Evolutionary conservation across 768 basidiomycete genomes (phyloP).

Genomic region (Phaeotremella fagi): DNA sequence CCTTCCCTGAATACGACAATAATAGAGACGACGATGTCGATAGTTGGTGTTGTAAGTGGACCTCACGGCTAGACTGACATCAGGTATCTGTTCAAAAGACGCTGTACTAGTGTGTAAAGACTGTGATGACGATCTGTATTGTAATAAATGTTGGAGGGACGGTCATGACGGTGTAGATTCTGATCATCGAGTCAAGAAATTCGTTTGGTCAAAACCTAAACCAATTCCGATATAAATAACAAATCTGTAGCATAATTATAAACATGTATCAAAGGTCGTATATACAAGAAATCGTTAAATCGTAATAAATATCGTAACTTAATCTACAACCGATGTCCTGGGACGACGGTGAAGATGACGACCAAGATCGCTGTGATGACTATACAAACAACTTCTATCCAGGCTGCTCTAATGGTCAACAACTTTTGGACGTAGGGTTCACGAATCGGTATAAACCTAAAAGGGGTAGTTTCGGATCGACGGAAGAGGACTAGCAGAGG

Average conservation of each 20-base stretch:
- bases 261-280: not conserved
- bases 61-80: not conserved
- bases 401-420: constrained; percentile 79
- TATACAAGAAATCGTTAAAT: not conserved
- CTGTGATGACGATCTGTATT: constrained; percentile 39
- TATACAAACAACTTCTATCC: constrained; percentile 60
- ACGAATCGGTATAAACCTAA: constrained; percentile 83
- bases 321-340: constrained; percentile 73
- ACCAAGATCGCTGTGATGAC: constrained; percentile 75
- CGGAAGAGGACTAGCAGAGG: constrained; percentile 89
- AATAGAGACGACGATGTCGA: constrained; percentile 34
- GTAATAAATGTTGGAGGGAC: constrained; percentile 33
- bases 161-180: constrained; percentile 27
- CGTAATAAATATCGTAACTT: not conserved
- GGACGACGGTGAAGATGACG: constrained; percentile 91
- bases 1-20: constrained; percentile 30
- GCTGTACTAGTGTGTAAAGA: constrained; percentile 31
- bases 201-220: constrained; percentile 17
- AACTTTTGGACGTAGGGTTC: constrained; percentile 93
- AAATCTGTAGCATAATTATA: not conserved
- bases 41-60: constrained; percentile 39
- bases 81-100: constrained; percentile 41
- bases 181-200: constrained; percentile 25
- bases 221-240: no score
- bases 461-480: constrained; percentile 94